Evolutionary conservation across 352 stramenopile species (phyloP), one percentile per base, ranked within the genome.

Genomic region (Phytophthora litchii): DNA sequence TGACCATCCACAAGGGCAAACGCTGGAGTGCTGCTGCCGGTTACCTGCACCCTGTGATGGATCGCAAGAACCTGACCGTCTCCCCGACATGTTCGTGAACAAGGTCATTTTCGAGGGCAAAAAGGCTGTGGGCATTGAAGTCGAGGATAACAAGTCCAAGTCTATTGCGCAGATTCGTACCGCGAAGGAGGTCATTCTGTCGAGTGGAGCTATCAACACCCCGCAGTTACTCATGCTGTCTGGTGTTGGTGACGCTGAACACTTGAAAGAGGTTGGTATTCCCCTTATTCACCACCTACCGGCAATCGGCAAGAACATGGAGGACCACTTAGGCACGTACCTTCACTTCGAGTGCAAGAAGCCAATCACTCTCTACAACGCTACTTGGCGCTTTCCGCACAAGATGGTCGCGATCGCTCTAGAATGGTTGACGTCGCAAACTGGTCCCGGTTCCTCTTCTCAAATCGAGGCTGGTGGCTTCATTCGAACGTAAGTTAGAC

Each of bases 321-420:
- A 95, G 56, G 86, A 95, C 46, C 86, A 95, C 53, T 44, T 95
- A 25, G 86, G 91, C 14, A 65, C 88, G 29, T 92, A 94, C 62
- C 65, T 96, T 23, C 82, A 95, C 50, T 95, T 90, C 68, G 40
- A 72, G 43, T 94, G 81, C 71, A 91, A 86, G 35, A 80, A 94
- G 67, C 86, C 86, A n/a, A 91, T 94, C 48, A 94, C 83, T 36
- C 80, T 96, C 12, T 86, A 94, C 67, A 88, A 92, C 42, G 80
- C 87, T 5, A 92, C 83, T 16, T 88, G 76, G 68, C 82, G 82
- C 42, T 92, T 91, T 60, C 83, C 83, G 1, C 83, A 93, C 67
- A 90, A 92, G 35, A 89, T 92, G 80, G 60, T 89, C n/a, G 53
- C 53, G 37, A 92, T 93, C 44, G 84, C 54, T 8, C 59, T 91